Evolutionary conservation across 2,329 filamentous ascomycete genomes (phyloP), one percentile per base, ranked within the genome.

Genomic region (Graphiopsis chlorocephala): DNA sequence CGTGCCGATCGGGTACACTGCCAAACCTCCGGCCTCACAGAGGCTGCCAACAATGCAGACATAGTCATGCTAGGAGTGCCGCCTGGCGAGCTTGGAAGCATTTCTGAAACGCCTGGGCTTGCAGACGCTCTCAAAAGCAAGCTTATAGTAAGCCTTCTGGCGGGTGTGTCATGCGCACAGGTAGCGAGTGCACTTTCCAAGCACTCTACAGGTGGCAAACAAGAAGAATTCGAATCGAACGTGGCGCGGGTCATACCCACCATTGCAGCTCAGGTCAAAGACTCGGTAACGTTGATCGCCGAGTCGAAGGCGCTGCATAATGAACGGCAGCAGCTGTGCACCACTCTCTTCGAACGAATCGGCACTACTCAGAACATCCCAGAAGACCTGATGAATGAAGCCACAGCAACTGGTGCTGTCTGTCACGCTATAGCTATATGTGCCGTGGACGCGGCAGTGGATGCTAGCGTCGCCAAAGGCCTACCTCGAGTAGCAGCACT

Each of bases 391-490:
- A 72, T 73, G 68, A 64, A 70, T 50, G 64, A 68, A 17, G 70
- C 70, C 2, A 72, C 71, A 33, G 71, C 71, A 4, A 66, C 69
- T 4, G 66, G 68, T 10, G 70, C 71, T n/a, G 71, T 68, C 11
- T 68, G 70, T 23, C 69, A 73, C 57, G 71, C 71, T 33, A 65
- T 73, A 4, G 59, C 66, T 2, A 71, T 73, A 38, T 64, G 70
- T 26, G 71, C 68, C 4, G 62, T 70, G 7, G 71, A 73, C 45
- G 68, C 70, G 4, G 66, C 69, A 28, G 68, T 69, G 20, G 70
- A 72, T 62, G 70, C 67, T 8, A 71, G 69, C 38, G 70, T 71
- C 33, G 69, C 69, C 26, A 67, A 70, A 50, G 70, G 70, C 6
- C 53, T 71, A 26, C 68, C 70, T 25, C 68, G 71, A 15, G 35